phyloP scores from a whole-genome alignment of 2,329 filamentous ascomycete species.

The Scleromitrula shiraiana region DNA sequence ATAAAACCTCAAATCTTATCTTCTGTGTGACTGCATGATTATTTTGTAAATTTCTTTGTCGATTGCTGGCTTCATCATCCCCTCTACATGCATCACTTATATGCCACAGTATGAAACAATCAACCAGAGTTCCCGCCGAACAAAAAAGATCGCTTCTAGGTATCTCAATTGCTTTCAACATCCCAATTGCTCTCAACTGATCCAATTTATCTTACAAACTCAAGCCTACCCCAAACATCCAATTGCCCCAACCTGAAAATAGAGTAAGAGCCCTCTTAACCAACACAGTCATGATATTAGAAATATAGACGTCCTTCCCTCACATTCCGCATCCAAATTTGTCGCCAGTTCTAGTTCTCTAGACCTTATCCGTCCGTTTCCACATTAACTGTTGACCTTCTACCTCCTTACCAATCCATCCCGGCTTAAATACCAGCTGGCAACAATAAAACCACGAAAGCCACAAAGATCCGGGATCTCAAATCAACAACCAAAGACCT shows the following conservation, averaged over 20 bases:
- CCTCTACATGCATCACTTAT: too few species aligned
- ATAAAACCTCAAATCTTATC: too few species aligned
- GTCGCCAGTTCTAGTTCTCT: slow-evolving; percentile 10
- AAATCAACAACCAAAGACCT: not conserved
- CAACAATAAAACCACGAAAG: not conserved
- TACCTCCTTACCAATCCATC: not conserved
- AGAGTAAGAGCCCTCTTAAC: slow-evolving; percentile 6
- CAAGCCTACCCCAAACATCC: slow-evolving; percentile 15
- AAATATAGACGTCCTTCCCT: slow-evolving; percentile 14
- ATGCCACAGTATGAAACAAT: too few species aligned
- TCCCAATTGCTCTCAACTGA: too few species aligned
- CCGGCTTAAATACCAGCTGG: too few species aligned
- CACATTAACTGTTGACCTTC: not conserved
- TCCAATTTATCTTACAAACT: too few species aligned
- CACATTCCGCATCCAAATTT: slow-evolving; percentile 8
- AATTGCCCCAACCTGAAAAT: slow-evolving; percentile 20
- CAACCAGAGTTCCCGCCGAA: too few species aligned
- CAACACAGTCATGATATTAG: slow-evolving; percentile 13
- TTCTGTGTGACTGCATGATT: too few species aligned
- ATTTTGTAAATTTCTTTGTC: too few species aligned
- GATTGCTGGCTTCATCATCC: too few species aligned
- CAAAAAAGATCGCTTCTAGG: not conserved
- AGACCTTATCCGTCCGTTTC: slow-evolving; percentile 2
- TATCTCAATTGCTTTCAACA: not conserved
- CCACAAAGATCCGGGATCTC: not conserved